Base-by-base conservation (phyloP, 2,329 filamentous ascomycete species). In the Lasiodiplodia sp. region DNA sequence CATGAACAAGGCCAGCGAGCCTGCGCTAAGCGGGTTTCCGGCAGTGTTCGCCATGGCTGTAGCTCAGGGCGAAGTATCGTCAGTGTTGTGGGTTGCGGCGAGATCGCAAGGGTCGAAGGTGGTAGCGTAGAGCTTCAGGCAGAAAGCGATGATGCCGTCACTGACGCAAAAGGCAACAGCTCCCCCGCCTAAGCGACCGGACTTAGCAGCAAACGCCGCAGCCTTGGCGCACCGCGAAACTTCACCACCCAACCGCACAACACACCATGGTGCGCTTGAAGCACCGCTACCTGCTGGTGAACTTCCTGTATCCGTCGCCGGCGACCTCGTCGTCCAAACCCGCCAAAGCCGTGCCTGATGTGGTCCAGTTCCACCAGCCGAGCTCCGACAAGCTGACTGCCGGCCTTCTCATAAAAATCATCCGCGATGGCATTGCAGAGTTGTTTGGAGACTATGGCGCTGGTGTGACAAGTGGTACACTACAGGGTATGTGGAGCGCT, bases 261-360 rank as follows among this genome's bases (percentile, higher is more conserved):
- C 60, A 16, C 34, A 16, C 34, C n/a, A 97, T 99, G 96, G 96
- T 99, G 70, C 93, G 96, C 77, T 88, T 98, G 73, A 99, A 99
- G 82, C 92, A 97, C 80, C 91, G 96, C 75, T 99, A 99, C 79
- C 87, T 99, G 21, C 89, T 98, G n/a, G 88, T 98, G 71, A 93
- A 97, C 78, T 94, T 98, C 72, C 86, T 98, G 57, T 97, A 97
- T 75, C 93, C 94, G 0, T 86, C 89, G 7, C 83, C 87, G 14
- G 71, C 83, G 11, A 70, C 67, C 34, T 70, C 70, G 76, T 78
- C 68, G 62, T 75, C 74, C 25, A 66, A 49, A 28, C 66, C 69
- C 77, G 73, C 72, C 56, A 72, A 73, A 40, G 81, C 73, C 73
- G 86, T 75, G 79, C 91, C 77, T 79, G 88, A 82, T 56, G 84